Base-by-base conservation (phyloP, 192 early-diverging fungal genomes). In the Dissophora globulifera region DNA sequence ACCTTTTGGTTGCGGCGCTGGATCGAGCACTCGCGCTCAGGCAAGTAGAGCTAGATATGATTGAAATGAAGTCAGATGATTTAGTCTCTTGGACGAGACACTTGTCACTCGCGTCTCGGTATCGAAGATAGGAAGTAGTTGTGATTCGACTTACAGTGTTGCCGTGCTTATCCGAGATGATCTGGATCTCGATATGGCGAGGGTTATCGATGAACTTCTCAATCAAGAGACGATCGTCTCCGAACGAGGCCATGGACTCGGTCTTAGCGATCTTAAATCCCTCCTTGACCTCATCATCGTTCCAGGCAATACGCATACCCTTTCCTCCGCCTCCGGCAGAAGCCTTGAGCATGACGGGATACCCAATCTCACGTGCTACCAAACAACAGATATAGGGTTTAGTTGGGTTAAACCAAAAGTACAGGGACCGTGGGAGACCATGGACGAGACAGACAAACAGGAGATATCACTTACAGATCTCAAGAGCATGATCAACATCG, bases 171-270 rank as follows among this genome's bases (percentile, higher is more conserved):
- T 91, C 88, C 6, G 85, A 91, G 25, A 93, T 66, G 20, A 92
- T 78, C 71, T 92, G 92, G 27, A 93, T 88, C 78, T 91, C 89
- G 58, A 93, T 93, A 58, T 91, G 91, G 22, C 89, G 86, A 30
- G 88, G 93, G 52, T 94, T 85, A 41, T 93, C 91, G 56, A 98
- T 92, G 68, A 93, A 98, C 81, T 93, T 94, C 79, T 98, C 96
- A 22, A 98, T 91, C 48, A 98, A 84, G 11, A 98, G 80, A 20
- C 93, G 85, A 62, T 90, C 88, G 79, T 98, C 96, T 45, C 94
- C 96, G 65, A 98, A 98, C 35, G 86, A 88, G 30, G 93, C 92
- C 61, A 81, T 66, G 10, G 93, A 90, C 84, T 96, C 95, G 51
- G 89, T 84, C 40, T 87, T 84, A 25, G 93, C 91, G 13, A 97